Percentiles rank a stretch among this genome's conserved stretches.
phyloP scores from a whole-genome alignment of 208 protist genomes.

The Crithidia fasciculata region DNA sequence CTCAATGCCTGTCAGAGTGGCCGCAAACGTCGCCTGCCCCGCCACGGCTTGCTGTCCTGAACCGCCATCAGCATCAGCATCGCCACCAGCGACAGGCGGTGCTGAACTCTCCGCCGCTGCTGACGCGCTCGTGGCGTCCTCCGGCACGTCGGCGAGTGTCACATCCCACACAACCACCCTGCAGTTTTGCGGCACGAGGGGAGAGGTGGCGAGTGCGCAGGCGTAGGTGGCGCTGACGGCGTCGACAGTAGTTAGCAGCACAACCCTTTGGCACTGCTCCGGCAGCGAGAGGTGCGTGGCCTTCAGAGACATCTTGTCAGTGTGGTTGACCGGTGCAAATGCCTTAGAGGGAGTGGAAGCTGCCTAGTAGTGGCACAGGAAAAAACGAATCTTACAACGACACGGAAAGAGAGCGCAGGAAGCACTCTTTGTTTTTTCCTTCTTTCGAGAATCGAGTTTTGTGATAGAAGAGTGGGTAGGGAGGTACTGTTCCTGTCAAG shows the following conservation, averaged over 20 bases:
- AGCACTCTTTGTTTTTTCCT: neutral
- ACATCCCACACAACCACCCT: slow-evolving; percentile 15
- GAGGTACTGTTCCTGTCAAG: too few relatives aligned
- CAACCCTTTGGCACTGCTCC: slow-evolving; percentile 30
- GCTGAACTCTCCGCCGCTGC: too few relatives aligned
- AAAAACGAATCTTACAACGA: too few relatives aligned
- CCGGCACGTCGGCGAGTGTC: neutral
- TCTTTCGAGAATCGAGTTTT: neutral
- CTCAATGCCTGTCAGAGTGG: slow-evolving; percentile 6
- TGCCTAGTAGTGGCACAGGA: too few relatives aligned
- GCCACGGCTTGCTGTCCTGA: neutral
- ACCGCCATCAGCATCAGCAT: neutral
- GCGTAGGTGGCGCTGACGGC: slow-evolving; percentile 25
- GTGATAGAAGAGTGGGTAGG: neutral
- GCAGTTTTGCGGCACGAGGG: slow-evolving; percentile 26
- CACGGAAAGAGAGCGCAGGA: too few relatives aligned
- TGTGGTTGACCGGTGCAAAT: neutral
- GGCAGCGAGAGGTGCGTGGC: slow-evolving; percentile 14
- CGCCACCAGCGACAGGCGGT: too few relatives aligned
- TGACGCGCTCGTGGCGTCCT: too few relatives aligned
- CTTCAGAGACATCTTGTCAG: neutral
- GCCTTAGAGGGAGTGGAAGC: neutral
- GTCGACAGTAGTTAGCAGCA: slow-evolving; percentile 19
- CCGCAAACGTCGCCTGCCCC: slow-evolving; percentile 2
- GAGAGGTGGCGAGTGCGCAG: slow-evolving; percentile 24